Base-by-base conservation (phyloP, 352 stramenopile species). In the Thalassiosira hispida region DNA sequence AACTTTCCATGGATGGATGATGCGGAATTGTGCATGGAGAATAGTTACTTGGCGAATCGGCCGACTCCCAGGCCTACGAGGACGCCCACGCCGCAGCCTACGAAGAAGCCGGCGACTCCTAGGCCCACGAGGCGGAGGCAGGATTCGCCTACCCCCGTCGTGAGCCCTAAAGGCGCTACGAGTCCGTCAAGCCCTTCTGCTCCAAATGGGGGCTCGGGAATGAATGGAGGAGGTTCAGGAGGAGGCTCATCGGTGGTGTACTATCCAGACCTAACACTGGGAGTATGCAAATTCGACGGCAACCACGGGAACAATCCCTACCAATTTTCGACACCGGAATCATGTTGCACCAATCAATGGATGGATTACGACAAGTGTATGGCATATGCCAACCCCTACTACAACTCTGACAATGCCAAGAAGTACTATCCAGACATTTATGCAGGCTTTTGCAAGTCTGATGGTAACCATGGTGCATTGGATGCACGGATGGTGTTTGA, bases 1-100 rank as follows among this genome's bases (percentile, higher is more conserved):
- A 23, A 44, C 1, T 83, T 83, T 46, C 12, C 61, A 22, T 83
- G 74, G 74, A 73, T 83, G 31, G 8, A 3, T 22, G 27, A 83
- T 44, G 55, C 27, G 46, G 18, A 62, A 14, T 27, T 8, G 14
- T 69, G 61, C 59, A 60, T 69, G 61, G 1, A 69, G 44, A 22
- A 55, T 31, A 69, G 61, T 47, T 59, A 59, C 31, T 59, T 27
- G 14, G n/a, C 49, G 14, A 57, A 27, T 31, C 1, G 2, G 8
- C 49, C 49, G 1, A 63, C 27, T 9, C 2, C 2, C 1, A 66
- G n/a, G 18, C 57, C 57, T 7, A 61, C 44, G 11, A 31, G 23
- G 25, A 20, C 14, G 5, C 65, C 65, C 29, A 52, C 47, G 35
- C 11, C 40, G 18, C 7, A n/a, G 7, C 14, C 59, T 27, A 57